These are phyloP conservation scores for Ambrosiella cleistominuta DNA, from an alignment of 2,329 filamentous ascomycete species.

Conservation along the genomic window DNA sequence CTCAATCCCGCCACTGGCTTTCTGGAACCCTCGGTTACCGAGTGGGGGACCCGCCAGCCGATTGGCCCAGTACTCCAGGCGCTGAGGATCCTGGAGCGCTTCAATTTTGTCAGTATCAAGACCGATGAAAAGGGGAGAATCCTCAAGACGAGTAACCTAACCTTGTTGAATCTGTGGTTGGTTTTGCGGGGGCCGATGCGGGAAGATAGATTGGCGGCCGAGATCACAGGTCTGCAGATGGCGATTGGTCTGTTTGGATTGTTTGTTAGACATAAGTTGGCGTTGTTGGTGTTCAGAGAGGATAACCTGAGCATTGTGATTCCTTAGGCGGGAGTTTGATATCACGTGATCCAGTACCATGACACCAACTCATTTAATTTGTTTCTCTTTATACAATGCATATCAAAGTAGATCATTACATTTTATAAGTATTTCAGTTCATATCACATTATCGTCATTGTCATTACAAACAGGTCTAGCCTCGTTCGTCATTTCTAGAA, in stretches of 20 bases:
- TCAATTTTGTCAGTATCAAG: conserved; percentile 52
- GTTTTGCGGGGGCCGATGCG: conserved; percentile 85
- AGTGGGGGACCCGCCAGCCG: conserved; percentile 56
- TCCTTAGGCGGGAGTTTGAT: neutral
- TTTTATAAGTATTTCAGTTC: too few relatives aligned
- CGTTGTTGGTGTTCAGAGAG: conserved; percentile 71
- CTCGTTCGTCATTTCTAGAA: too few relatives aligned
- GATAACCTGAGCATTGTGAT: conserved; percentile 43
- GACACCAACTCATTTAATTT: neutral
- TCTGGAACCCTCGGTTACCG: conserved; percentile 70
- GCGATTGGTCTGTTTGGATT: conserved; percentile 63
- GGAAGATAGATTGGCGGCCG: conserved; percentile 66
- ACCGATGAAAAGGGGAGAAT: conserved; percentile 53
- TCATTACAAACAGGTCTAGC: too few relatives aligned
- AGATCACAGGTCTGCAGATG: conserved; percentile 65
- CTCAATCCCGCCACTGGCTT: conserved; percentile 76
- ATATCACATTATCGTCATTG: too few relatives aligned
- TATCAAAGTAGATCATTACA: too few relatives aligned
- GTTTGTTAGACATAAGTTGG: conserved; percentile 70
- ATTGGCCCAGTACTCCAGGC: conserved; percentile 40
- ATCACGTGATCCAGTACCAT: neutral
- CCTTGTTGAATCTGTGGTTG: conserved; percentile 87
- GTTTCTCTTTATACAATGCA: too few relatives aligned
- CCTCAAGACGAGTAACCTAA: conserved; percentile 73
- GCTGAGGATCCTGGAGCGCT: conserved; percentile 49